Conservation (phyloP, 257 asterid species). For the Solanum corneliomulleri region DNA sequence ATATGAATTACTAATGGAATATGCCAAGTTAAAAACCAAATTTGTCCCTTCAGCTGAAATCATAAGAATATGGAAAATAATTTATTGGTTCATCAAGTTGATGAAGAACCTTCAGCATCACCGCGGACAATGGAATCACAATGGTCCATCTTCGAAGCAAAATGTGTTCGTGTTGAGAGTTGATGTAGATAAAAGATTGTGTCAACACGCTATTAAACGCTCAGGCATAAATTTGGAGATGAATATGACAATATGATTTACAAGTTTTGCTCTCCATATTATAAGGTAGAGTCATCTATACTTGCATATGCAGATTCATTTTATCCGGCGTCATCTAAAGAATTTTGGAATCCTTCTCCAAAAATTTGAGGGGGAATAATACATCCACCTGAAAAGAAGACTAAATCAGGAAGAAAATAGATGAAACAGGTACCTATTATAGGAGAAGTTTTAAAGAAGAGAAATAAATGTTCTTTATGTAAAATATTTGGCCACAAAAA, state of each 20-base stretch:
- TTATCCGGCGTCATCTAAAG: background rate
- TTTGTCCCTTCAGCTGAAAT: background rate
- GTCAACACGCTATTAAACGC: background rate
- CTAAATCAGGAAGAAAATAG: background rate
- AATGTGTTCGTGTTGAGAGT: background rate
- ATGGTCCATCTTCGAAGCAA: background rate
- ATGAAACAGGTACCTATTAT: background rate
- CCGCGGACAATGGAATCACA: background rate
- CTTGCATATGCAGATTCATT: background rate
- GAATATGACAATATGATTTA: background rate
- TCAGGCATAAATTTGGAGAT: background rate
- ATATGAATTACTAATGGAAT: background rate
- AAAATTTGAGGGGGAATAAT: background rate
- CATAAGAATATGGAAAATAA: background rate
- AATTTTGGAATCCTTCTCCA: background rate
- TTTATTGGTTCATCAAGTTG: background rate
- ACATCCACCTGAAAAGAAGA: background rate
- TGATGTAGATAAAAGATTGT: background rate
- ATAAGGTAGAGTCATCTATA: background rate
- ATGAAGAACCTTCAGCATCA: background rate
- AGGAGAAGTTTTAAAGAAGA: background rate
- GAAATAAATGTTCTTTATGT: background rate
- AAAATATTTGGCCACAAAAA: background rate
- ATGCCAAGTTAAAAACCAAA: background rate
- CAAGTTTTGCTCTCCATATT: background rate